Evolutionary conservation across 1,284 basidiomycete species (phyloP), one percentile per base, ranked within the genome.

Genomic region (Abortiporus biennis): DNA sequence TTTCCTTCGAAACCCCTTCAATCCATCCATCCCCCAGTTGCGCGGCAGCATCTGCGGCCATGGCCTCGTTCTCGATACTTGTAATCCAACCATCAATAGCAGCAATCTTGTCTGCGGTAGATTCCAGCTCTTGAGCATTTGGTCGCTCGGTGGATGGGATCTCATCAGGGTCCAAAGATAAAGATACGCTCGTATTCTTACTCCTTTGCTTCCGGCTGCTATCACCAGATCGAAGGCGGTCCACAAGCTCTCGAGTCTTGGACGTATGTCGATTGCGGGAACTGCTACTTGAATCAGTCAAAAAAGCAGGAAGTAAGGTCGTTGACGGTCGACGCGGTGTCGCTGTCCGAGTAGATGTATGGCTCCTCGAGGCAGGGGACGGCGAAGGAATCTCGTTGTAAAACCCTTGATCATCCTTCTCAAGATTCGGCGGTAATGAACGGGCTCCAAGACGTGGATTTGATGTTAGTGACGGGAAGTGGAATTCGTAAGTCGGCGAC

Each of bases 341-440:
- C 2, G 54, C 51, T 22, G 54, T 55, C 20, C 55, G 49, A 15
- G 51, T 50, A n/a, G 46, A 51, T 21, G 46, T 45, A 2, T 47
- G 47, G 30, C 48, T 53, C 29, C 50, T 46, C 2, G 51, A 48
- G 12, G 43, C 27, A 22, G 47, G 45, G 39, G 40, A 50, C 37
- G 43, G 47, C 17, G 36, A 47, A 43, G 38, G 46, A 21, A 54
- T 37, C n/a, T 51, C 48, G 21, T 42, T 52, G 45, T 62, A 63
- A 47, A 63, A 62, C 1, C 61, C 62, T n/a, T 57, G 52, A 34
- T 60, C 60, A 42, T 63, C 61, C 42, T 57, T 59, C 45, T 53
- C 50, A 19, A 58, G 43, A 2, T 51, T 51, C 1, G 56, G 53
- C 4, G 60, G 59, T 1, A 63, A 50, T 0, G 57, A 58, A 5